These are phyloP conservation scores for Termitomyces sp. DNA, from an alignment of 768 basidiomycete species.

Conservation along the genomic window DNA sequence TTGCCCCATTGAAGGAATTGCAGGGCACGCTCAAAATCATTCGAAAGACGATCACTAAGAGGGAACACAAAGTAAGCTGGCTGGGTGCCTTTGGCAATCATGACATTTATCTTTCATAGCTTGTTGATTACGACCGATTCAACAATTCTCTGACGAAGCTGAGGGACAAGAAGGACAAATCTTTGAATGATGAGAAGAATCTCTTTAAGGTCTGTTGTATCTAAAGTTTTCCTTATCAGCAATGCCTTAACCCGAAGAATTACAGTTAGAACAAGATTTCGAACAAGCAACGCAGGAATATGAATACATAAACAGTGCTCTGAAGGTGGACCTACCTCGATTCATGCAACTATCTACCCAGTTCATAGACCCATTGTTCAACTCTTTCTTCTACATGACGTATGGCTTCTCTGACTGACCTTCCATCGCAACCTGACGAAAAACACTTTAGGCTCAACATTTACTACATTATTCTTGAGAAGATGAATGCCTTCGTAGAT, in stretches of 20 bases:
- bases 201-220: constrained; percentile 72
- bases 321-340: constrained; percentile 91
- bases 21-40: constrained; percentile 83
- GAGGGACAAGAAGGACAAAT: constrained; percentile 98
- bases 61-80: constrained; percentile 83
- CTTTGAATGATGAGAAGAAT: constrained; percentile 93
- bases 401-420: constrained; percentile 36
- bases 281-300: constrained; percentile 90
- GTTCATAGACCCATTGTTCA: constrained; percentile 97
- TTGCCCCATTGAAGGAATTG: constrained; percentile 85
- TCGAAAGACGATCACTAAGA: constrained; percentile 91
- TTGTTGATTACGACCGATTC: constrained; percentile 92
- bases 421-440: neutral
- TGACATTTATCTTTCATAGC: constrained; percentile 29
- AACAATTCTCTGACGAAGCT: constrained; percentile 95
- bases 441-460: constrained; percentile 68
- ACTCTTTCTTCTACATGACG: constrained; percentile 99
- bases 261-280: constrained; percentile 91
- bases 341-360: constrained; percentile 85
- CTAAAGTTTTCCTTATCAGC: neutral
- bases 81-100: neutral
- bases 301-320: constrained; percentile 82
- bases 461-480: constrained; percentile 92
- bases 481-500: constrained; percentile 82
- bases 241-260: constrained; percentile 10